A percentile compares a stretch with the other conserved stretches of the same genome.
phyloP scores from a whole-genome alignment of 106 monocot genomes.

The Acorus gramineus region DNA sequence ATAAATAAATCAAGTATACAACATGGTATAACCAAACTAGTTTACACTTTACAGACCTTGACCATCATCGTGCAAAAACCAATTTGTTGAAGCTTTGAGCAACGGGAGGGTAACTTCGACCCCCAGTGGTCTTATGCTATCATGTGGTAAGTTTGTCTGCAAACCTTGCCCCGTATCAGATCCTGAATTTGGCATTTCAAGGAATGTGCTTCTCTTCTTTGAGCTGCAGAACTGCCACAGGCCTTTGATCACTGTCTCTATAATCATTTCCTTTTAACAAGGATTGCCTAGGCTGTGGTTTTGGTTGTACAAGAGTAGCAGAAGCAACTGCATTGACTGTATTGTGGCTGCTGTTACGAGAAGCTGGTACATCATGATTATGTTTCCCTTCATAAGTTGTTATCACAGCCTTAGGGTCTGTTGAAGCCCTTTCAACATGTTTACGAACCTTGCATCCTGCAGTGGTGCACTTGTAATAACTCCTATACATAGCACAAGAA shows the following conservation, averaged over 20 bases:
- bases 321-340: conserved; percentile 5
- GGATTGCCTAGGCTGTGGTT: conserved; percentile 16
- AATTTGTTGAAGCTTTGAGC: too few relatives aligned
- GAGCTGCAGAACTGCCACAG: conserved; percentile 32
- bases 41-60: too few relatives aligned
- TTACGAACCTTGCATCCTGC: conserved; percentile 68
- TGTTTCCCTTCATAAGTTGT: conserved; percentile 81
- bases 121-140: too few relatives aligned
- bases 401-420: conserved; percentile 47
- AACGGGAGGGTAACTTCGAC: too few relatives aligned
- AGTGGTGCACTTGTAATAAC: conserved; percentile 75
- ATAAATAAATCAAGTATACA: too few relatives aligned
- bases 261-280: conserved; percentile 19
- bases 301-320: conserved; percentile 16
- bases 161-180: too few relatives aligned
- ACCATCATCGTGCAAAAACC: too few relatives aligned
- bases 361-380: conserved; percentile 61
- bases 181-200: too few relatives aligned
- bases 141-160: too few relatives aligned
- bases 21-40: too few relatives aligned
- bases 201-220: conserved; percentile 39
- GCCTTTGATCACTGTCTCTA: conserved; percentile 16
- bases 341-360: conserved; percentile 42
- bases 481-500: conserved; percentile 24
- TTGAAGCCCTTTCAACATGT: conserved; percentile 69